Evolutionary conservation across 192 early-diverging fungal species (phyloP).

Genomic region (Coemansia sp.): DNA sequence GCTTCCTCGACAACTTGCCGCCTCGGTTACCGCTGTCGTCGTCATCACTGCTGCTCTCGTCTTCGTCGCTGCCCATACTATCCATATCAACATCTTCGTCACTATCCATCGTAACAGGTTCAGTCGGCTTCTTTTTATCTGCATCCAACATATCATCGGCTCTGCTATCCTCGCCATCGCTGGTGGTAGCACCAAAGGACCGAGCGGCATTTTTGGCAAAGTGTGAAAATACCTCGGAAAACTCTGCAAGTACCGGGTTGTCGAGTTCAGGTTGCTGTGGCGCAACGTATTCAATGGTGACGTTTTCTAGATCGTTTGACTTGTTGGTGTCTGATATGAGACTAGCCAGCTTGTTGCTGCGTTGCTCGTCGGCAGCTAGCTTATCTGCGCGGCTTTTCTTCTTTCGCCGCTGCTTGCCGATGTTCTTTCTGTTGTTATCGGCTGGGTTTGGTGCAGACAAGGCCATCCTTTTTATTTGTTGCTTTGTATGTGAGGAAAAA

Average conservation of each 20-base stretch:
- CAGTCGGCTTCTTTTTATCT: not conserved
- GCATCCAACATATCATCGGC: not conserved
- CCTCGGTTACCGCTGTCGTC: conserved; percentile 14
- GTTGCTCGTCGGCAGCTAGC: conserved; percentile 28
- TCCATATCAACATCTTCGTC: conserved; percentile 15
- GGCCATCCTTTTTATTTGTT: conserved; percentile 5
- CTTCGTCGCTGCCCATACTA: conserved; percentile 16
- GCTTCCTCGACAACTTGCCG: conserved; percentile 44
- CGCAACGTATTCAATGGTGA: conserved; percentile 44
- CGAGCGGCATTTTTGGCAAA: conserved; percentile 36
- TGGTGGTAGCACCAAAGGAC: conserved; percentile 33
- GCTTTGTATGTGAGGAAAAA: not conserved
- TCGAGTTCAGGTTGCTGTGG: conserved; percentile 13
- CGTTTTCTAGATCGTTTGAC: conserved; percentile 19
- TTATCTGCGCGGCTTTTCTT: conserved; percentile 51
- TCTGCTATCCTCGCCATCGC: not conserved
- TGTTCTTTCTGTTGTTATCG: not conserved
- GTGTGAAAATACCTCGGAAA: conserved; percentile 32
- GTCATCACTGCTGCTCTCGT: conserved; percentile 29
- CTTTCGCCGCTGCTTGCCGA: conserved; percentile 36
- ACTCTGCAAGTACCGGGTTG: conserved; percentile 29
- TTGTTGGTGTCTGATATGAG: conserved; percentile 10
- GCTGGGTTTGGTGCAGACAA: not conserved
- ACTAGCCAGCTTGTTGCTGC: conserved; percentile 21
- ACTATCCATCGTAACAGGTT: not conserved